Percentiles rank a stretch among this genome's conserved stretches.
phyloP scores from a whole-genome alignment of 73 alveolate genomes.

The Paramecium pentaurelia region DNA sequence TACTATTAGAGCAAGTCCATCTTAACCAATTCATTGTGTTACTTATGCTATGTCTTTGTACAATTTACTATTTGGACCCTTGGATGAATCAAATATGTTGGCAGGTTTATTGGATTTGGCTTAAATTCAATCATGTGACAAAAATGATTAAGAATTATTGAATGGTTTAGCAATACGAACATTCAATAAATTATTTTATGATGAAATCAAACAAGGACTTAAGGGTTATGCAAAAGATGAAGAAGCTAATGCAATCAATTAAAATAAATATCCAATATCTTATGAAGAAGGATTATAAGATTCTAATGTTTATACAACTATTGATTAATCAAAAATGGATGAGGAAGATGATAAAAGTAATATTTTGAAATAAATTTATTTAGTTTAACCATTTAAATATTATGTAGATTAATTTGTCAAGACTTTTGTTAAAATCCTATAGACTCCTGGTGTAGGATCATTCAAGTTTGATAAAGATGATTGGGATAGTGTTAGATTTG shows the following conservation, averaged over 20 bases:
- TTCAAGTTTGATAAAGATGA: conserved; percentile 92
- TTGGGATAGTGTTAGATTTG: conserved; percentile 81
- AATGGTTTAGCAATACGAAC: background rate
- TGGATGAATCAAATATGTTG: conserved; percentile 55
- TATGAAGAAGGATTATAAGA: conserved; percentile 33
- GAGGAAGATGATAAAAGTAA: conserved; percentile 36
- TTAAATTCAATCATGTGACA: conserved; percentile 47
- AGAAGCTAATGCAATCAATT: background rate
- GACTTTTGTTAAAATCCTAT: background rate
- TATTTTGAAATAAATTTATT: background rate
- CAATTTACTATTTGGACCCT: conserved; percentile 81
- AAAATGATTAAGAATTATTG: background rate
- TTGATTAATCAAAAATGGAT: conserved; percentile 59
- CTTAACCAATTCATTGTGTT: conserved; percentile 92
- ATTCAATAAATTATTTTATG: conserved; percentile 28
- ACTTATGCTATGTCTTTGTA: conserved; percentile 91
- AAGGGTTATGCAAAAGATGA: background rate
- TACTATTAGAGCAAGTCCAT: conserved; percentile 93
- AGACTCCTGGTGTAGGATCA: conserved; percentile 1
- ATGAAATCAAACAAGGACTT: conserved; percentile 16
- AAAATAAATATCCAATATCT: conserved; percentile 47
- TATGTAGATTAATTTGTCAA: conserved; percentile 45
- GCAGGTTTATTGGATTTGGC: conserved; percentile 67
- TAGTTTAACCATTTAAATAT: conserved; percentile 15
- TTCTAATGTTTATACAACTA: conserved; percentile 36